Evolutionary conservation across 805 yeast species (phyloP), one percentile per base, ranked within the genome.

Genomic region (Starmerella apicola): DNA sequence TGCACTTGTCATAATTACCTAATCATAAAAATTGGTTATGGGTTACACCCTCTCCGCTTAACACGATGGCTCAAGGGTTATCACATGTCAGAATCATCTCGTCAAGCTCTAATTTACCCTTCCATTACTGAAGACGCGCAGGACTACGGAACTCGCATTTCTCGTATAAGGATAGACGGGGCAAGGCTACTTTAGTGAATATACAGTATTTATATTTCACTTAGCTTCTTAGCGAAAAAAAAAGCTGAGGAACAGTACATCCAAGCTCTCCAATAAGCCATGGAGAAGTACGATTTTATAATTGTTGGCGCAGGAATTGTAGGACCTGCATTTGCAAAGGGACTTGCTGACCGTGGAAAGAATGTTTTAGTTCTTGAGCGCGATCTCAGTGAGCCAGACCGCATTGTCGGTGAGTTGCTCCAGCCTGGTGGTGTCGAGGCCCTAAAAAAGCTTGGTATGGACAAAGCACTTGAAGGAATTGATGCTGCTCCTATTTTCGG

Each of bases 231-330:
- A n/a, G n/a, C n/a, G n/a, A n/a, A n/a, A n/a, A n/a, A n/a, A n/a
- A n/a, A 27, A 17, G 8, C 17, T 7, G 30, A 8, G 15, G n/a
- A 8, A 27, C 7, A 7, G 15, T 6, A 27, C 15, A 27, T n/a
- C 17, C 8, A 27, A 27, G 15, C 7, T 27, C 30, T 13, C 15
- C 6, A 27, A 17, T 17, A 8, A 13, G 27, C 13, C 17, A 27
- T 27, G 30, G 30, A 27, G 17, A 27, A 27, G 42, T 84, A 74
- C 61, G 98, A 91, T 55, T 88, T 78, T 37, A 76, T 88, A 31
- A 80, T 91, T 20, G 76, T 91, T 29, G 98, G 98, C n/a, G 96
- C 97, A n/a, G 98, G 98, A 41, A 94, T 88, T 17, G 78, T 84
- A 19, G 98, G 99, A 1, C 95, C 98, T 2, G 78, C 88, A 41